Conservation (phyloP, 352 stramenopile species). For the Globisporangium ultimum region DNA sequence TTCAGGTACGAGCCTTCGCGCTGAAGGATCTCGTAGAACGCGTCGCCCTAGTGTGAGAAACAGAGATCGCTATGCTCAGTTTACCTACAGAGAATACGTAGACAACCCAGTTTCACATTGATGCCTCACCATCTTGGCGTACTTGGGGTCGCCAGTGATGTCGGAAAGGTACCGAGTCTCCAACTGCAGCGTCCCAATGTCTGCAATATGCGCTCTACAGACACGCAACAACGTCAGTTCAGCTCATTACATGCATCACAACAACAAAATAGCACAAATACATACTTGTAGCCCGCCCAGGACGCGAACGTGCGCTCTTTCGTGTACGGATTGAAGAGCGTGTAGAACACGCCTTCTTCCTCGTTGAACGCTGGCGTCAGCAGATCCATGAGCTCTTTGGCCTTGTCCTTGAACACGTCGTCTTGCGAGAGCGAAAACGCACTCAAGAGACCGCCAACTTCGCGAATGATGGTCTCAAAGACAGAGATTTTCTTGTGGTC, state of each 20-base stretch:
- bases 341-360: slow-evolving; percentile 88
- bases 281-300: slow-evolving; percentile 38
- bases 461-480: slow-evolving; percentile 99
- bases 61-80: neutral
- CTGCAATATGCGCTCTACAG: slow-evolving; percentile 65
- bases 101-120: too few species aligned
- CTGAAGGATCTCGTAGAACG: slow-evolving; percentile 70
- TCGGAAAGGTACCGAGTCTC: slow-evolving; percentile 80
- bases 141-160: slow-evolving; percentile 75
- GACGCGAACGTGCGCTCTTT: slow-evolving; percentile 32
- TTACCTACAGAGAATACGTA: neutral
- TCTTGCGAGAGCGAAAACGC: slow-evolving; percentile 92
- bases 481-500: slow-evolving; percentile 83
- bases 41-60: slow-evolving; percentile 49
- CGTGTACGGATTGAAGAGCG: slow-evolving; percentile 85
- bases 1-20: slow-evolving; percentile 68
- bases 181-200: slow-evolving; percentile 83
- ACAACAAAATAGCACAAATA: neutral
- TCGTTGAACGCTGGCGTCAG: slow-evolving; percentile 90
- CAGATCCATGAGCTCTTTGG: slow-evolving; percentile 89
- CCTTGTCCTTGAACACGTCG: slow-evolving; percentile 89
- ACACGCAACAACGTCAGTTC: neutral
- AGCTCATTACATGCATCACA: neutral
- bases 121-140: slow-evolving; percentile 42
- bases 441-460: slow-evolving; percentile 95